phyloP scores from a whole-genome alignment of 1,284 basidiomycete genomes.

The Pseudomicrostroma phylloplanum region DNA sequence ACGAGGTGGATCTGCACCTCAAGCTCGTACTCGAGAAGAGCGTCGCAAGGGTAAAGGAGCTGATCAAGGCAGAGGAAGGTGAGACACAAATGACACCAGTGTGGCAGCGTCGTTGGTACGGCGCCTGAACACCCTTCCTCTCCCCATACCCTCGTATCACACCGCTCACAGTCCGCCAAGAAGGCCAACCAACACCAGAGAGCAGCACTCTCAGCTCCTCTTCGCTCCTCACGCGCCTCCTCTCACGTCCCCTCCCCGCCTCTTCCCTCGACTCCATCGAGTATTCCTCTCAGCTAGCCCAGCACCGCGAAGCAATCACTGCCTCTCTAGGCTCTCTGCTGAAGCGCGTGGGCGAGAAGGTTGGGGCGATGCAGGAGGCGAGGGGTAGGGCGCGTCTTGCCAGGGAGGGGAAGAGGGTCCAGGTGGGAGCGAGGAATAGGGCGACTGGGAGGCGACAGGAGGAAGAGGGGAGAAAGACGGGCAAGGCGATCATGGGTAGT shows the following conservation, averaged over 20 bases:
- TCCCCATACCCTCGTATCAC: not conserved
- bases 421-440: not conserved
- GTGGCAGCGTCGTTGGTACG: too few species aligned
- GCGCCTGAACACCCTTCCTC: not conserved
- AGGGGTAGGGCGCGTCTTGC: not conserved
- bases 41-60: not conserved
- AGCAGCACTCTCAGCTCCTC: not conserved
- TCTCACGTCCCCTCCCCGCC: not conserved
- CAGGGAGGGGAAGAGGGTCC: not conserved
- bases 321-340: not conserved
- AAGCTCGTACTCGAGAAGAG: constrained; percentile 6
- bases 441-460: not conserved
- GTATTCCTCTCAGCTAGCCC: not conserved
- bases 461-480: not conserved
- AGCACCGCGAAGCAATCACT: constrained; percentile 3
- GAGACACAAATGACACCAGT: not conserved
- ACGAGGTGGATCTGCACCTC: constrained; percentile 7
- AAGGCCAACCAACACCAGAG: not conserved
- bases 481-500: not conserved
- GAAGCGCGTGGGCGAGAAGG: not conserved
- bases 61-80: constrained; percentile 4
- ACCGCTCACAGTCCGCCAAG: constrained; percentile 2
- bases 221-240: not conserved
- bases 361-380: constrained; percentile 2
- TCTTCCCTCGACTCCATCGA: not conserved